Conservation (phyloP, 305 asterid species). For the Solanum aculeatissimum region DNA sequence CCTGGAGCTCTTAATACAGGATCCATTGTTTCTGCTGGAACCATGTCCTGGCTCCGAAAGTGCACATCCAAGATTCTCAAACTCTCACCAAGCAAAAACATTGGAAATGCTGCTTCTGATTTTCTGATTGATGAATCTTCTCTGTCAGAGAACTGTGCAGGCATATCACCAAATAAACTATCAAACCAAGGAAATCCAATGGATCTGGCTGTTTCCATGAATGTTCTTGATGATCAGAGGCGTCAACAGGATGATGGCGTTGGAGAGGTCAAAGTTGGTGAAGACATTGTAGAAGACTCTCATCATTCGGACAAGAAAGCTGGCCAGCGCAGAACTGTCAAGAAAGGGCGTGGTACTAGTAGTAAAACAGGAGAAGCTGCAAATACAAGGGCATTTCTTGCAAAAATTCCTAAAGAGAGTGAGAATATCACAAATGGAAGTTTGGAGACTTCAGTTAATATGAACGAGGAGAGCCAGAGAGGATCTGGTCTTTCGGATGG, state of each 20-base stretch:
- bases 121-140: constrained; percentile 21
- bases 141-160: constrained; percentile 10
- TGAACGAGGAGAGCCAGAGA: constrained; percentile 44
- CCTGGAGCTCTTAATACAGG: constrained; percentile 36
- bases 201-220: constrained; percentile 34
- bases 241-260: constrained; percentile 33
- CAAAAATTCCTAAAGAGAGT: background rate
- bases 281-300: constrained; percentile 37
- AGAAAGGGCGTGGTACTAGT: constrained; percentile 31
- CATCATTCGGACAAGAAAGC: constrained; percentile 29
- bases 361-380: constrained; percentile 30
- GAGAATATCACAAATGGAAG: constrained; percentile 34
- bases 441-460: constrained; percentile 31
- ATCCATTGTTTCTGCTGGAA: constrained; percentile 62
- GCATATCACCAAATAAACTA: constrained; percentile 19
- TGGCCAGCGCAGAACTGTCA: constrained; percentile 22
- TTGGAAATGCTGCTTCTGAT: constrained; percentile 34
- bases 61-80: constrained; percentile 76
- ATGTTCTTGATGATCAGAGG: constrained; percentile 44
- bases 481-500: constrained; percentile 37
- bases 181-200: constrained; percentile 34
- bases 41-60: constrained; percentile 82
- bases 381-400: constrained; percentile 17
- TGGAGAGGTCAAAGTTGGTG: constrained; percentile 33
- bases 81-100: constrained; percentile 70